These are phyloP conservation scores for Dactylellina leptospora DNA, from an alignment of 2,329 filamentous ascomycete genomes.

Conservation along the genomic window DNA sequence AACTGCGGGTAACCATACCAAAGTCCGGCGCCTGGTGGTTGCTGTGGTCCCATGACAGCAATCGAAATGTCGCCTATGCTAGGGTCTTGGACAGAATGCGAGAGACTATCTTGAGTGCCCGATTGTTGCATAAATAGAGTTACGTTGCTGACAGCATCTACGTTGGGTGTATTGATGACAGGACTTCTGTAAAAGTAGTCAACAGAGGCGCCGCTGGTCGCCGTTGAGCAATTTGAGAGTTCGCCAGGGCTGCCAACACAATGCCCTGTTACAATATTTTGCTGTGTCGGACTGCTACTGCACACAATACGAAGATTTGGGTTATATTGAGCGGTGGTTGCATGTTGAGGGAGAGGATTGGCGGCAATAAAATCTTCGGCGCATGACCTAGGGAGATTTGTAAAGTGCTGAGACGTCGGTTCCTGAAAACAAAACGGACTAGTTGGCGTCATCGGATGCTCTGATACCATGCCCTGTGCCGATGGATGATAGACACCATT, in stretches of 20 bases:
- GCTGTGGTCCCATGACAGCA: constrained; percentile 33
- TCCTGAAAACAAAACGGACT: constrained; percentile 45
- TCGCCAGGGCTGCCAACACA: constrained; percentile 68
- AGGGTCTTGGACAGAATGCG: constrained; percentile 42
- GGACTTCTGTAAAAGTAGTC: constrained; percentile 68
- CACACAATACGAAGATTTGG: constrained; percentile 63
- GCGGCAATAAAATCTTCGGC: constrained; percentile 55
- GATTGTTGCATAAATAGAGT: constrained; percentile 45
- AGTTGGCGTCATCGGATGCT: constrained; percentile 48
- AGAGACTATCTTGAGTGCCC: constrained; percentile 12
- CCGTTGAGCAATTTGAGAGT: constrained; percentile 68
- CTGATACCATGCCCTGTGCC: constrained; percentile 21
- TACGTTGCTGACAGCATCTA: constrained; percentile 34
- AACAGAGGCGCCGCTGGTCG: constrained; percentile 65
- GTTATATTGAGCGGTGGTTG: constrained; percentile 61
- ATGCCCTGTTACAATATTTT: constrained; percentile 62
- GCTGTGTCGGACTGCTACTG: constrained; percentile 66
- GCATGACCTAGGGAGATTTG: constrained; percentile 36
- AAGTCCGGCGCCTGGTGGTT: constrained; percentile 32
- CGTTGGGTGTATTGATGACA: constrained; percentile 8
- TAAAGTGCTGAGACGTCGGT: constrained; percentile 20
- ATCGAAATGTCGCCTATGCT: constrained; percentile 34
- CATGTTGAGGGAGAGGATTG: constrained; percentile 62
- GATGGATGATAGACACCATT: constrained; percentile 29
- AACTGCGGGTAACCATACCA: constrained; percentile 51